phyloP scores from a whole-genome alignment of 257 asterid genomes.

The Nicotiana paniculata region DNA sequence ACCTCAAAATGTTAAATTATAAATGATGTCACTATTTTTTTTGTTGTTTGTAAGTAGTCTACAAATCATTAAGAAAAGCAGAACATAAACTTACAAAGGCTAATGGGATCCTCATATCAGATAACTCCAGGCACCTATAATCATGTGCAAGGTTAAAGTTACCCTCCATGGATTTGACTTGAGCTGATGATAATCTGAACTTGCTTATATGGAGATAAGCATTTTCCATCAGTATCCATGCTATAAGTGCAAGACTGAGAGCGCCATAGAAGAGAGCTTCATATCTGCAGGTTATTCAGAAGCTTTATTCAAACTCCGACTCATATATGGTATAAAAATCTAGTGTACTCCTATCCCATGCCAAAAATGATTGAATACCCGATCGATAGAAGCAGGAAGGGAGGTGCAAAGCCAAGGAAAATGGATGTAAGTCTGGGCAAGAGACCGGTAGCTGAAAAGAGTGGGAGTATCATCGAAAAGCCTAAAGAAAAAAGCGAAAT shows the following conservation, averaged over 20 bases:
- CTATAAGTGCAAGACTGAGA: constrained; percentile 78
- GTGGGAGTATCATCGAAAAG: constrained; percentile 77
- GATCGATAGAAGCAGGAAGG: constrained; percentile 88
- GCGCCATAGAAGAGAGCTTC: constrained; percentile 93
- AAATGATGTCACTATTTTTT: neutral
- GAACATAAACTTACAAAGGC: constrained; percentile 58
- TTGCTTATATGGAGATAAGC: constrained; percentile 44
- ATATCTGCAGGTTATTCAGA: constrained; percentile 52
- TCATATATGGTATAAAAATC: neutral
- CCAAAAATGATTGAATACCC: constrained; percentile 49
- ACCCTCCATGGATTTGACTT: constrained; percentile 39
- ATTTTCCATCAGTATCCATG: constrained; percentile 91
- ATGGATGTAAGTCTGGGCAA: constrained; percentile 82
- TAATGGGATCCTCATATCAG: constrained; percentile 81
- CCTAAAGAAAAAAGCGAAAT: constrained; percentile 36
- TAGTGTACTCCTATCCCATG: neutral
- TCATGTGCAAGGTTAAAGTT: constrained; percentile 31
- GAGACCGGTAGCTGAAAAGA: constrained; percentile 67
- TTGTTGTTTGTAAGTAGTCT: neutral
- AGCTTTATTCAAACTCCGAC: neutral
- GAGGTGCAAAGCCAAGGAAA: constrained; percentile 92
- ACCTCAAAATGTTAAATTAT: neutral
- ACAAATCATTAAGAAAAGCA: neutral
- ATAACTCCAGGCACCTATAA: constrained; percentile 54
- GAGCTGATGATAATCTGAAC: constrained; percentile 32